phyloP scores from a whole-genome alignment of 169 alveolate genomes.

The Cryptosporidium canis region DNA sequence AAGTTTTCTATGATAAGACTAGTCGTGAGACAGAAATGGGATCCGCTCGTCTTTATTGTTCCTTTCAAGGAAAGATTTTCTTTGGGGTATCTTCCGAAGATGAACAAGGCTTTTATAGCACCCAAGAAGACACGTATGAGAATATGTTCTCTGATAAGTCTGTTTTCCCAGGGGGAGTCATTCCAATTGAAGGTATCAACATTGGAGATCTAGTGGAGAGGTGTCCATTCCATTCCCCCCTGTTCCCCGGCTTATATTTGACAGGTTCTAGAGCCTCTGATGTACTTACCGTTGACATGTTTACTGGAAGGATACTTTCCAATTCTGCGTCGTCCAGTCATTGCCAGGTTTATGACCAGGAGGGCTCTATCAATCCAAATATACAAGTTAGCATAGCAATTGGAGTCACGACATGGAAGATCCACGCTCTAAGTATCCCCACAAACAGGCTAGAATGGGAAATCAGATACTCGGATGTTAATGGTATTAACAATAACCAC shows the following conservation, averaged over 20 bases:
- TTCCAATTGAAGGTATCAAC: constrained; percentile 34
- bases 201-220: constrained; percentile 50
- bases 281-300: constrained; percentile 27
- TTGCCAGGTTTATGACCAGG: constrained; percentile 27
- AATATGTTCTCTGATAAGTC: background rate
- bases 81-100: background rate
- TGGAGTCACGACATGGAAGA: constrained; percentile 60
- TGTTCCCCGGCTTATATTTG: constrained; percentile 63
- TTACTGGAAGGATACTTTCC: constrained; percentile 59
- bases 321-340: constrained; percentile 61
- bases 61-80: constrained; percentile 67
- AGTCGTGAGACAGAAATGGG: background rate
- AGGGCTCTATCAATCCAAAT: background rate
- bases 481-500: background rate
- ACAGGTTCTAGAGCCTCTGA: constrained; percentile 64
- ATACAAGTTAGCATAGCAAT: constrained; percentile 8
- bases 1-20: background rate
- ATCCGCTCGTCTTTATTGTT: constrained; percentile 3
- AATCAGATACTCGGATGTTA: constrained; percentile 37
- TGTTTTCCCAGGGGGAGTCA: constrained; percentile 12
- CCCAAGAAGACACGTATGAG: background rate
- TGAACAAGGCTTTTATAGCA: background rate
- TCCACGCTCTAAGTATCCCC: constrained; percentile 8
- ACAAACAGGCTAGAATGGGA: constrained; percentile 46
- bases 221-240: constrained; percentile 63